Evolutionary conservation across 768 basidiomycete genomes (phyloP), one percentile per base, ranked within the genome.

Genomic region (Omphalotus guepiniiformis): DNA sequence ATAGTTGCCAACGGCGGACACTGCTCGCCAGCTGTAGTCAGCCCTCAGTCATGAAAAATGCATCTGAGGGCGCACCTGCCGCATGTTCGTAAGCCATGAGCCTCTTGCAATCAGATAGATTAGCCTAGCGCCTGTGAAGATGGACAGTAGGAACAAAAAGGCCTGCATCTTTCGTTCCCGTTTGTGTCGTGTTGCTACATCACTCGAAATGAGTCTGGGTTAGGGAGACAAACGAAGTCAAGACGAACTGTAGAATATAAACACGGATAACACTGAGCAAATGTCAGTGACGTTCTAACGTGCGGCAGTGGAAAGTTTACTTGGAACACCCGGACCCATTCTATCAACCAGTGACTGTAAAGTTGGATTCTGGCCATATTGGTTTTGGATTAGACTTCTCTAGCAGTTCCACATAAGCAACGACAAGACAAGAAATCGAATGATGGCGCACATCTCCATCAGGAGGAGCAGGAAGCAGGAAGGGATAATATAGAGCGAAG

Each of bases 371-470:
- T 80, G 75, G 30, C 79, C 82, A 51, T 92, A 93, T 63, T 93
- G 90, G 41, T 78, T 79, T 57, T 87, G 87, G 37, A 89, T 78
- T 36, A 92, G 68, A 48, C 90, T 93, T 55, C 45, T 25, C 16
- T 37, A 16, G 42, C 44, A 16, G 44, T 42, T 25, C 39, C 48
- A 35, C 46, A 12, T 27, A 28, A 40, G 47, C 27, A n/a, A 26
- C 15, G 4, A 26, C n/a, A 19, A 7, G 9, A n/a, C 3, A 13
- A 25, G 46, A 25, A 30, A 36, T 25, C 25, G 13, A n/a, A n/a
- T 28, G 8, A 48, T 16, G 2, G 68, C 87, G 57, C 60, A 93
- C 90, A 92, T 86, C 59, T 90, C 83, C 87, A 93, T 89, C 70
- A 90, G 67, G 13, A 91, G 57, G 30, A 91, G 70, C 41, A 91